Percentiles rank a stretch among this genome's conserved stretches.
Conservation (phyloP, 805 yeast species). For the Saccharomycopsis sp. region DNA sequence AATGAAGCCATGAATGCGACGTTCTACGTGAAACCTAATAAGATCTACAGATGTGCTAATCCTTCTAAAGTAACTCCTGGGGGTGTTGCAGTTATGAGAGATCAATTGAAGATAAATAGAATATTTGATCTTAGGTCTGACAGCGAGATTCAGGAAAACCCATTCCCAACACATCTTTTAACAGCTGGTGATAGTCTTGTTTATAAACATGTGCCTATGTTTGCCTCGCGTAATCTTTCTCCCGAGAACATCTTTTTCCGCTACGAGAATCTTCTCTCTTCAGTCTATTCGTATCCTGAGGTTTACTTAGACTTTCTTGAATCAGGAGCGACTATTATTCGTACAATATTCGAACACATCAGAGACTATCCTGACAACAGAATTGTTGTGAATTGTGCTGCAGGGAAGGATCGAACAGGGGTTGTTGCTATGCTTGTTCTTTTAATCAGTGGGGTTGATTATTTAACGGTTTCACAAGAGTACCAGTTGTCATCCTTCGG, state of each 20-base stretch:
- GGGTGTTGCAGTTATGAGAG: conserved; percentile 39
- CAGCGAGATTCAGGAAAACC: conserved; percentile 42
- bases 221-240: conserved; percentile 42
- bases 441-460: conserved; percentile 57
- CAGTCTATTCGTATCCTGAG: conserved; percentile 55
- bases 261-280: conserved; percentile 46
- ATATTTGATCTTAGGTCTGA: conserved; percentile 65
- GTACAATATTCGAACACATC: conserved; percentile 45
- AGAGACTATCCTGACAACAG: conserved; percentile 47
- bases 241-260: conserved; percentile 59
- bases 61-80: conserved; percentile 42
- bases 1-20: not conserved
- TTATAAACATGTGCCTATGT: conserved; percentile 19
- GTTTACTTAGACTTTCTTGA: conserved; percentile 56
- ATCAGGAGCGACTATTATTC: conserved; percentile 43
- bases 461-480: conserved; percentile 60
- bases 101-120: conserved; percentile 37
- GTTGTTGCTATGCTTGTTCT: conserved; percentile 62
- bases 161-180: conserved; percentile 6
- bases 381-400: conserved; percentile 63
- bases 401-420: conserved; percentile 86
- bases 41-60: conserved; percentile 59
- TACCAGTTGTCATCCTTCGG: conserved; percentile 72
- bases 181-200: not conserved
- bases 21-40: conserved; percentile 43